Evolutionary conservation across 1,284 basidiomycete genomes (phyloP).

Genomic region (Ustilago sp.): DNA sequence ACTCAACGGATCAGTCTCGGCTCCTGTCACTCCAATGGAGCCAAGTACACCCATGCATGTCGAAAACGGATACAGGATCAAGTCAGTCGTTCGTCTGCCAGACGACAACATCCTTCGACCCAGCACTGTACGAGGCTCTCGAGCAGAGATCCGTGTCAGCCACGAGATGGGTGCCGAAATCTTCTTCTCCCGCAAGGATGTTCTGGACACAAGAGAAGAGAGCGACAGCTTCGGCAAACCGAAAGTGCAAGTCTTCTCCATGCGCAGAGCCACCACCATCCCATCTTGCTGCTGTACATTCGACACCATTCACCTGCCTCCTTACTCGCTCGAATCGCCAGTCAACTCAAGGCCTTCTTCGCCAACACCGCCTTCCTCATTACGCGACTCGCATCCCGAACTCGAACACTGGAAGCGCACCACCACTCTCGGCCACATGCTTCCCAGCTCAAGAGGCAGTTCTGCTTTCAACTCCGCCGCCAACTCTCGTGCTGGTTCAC

Average conservation of each 20-base stretch:
- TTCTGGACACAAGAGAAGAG: conserved; percentile 57
- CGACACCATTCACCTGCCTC: conserved; percentile 67
- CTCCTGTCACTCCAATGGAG: conserved; percentile 52
- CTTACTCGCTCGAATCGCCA: conserved; percentile 65
- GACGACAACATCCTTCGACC: conserved; percentile 65
- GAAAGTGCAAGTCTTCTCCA: conserved; percentile 68
- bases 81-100: conserved; percentile 63
- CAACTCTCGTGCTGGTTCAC: conserved; percentile 45
- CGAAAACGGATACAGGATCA: conserved; percentile 64
- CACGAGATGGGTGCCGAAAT: conserved; percentile 67
- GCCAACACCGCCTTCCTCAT: conserved; percentile 43
- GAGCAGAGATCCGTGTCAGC: conserved; percentile 63
- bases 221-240: conserved; percentile 64
- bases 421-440: conserved; percentile 52
- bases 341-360: conserved; percentile 56
- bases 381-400: conserved; percentile 50
- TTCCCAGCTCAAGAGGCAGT: conserved; percentile 52
- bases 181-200: conserved; percentile 64
- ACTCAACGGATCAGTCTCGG: conserved; percentile 48
- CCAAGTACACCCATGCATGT: conserved; percentile 34
- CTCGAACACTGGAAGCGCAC: conserved; percentile 61
- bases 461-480: conserved; percentile 48
- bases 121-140: conserved; percentile 63
- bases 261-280: conserved; percentile 60
- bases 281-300: conserved; percentile 64